Base-by-base conservation (phyloP, 352 stramenopile genomes). In the Phytophthora vignae region DNA sequence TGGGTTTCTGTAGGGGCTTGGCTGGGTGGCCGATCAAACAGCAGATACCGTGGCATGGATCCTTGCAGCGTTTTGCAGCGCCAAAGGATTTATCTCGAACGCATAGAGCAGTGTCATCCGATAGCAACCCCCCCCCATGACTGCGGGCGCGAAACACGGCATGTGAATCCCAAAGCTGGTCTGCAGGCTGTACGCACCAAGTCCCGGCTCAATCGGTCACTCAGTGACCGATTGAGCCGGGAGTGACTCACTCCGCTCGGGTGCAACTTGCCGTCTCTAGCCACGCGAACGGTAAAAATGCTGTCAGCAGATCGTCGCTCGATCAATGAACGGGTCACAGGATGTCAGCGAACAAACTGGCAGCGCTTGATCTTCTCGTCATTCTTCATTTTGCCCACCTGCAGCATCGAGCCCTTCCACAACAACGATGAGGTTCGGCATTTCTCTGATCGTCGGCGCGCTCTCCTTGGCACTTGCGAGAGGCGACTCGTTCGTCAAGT, bases 211-310 rank as follows among this genome's bases (percentile, higher is more conserved):
- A n/a, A 9, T 44, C 38, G 4, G 38, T n/a, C n/a, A n/a, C n/a
- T n/a, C n/a, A n/a, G n/a, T n/a, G n/a, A n/a, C n/a, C n/a, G n/a
- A n/a, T n/a, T n/a, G n/a, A n/a, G n/a, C n/a, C n/a, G n/a, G n/a
- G n/a, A n/a, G n/a, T n/a, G n/a, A n/a, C n/a, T 15, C 38, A n/a
- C 38, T 42, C 36, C 38, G 10, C 14, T 46, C 14, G 14, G 38
- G 17, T 25, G 25, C 50, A 33, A 56, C 21, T 56, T 56, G 22
- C 50, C 22, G 50, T 56, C 50, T 56, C 46, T 46, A 31, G 15
- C 22, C 59, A 66, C 54, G 22, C 60, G 60, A 68, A 67, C 49
- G 36, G 60, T 67, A 60, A 67, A 67, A 67, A 68, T 61, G 50
- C 25, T 27, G 42, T 44, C 42, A 64, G 57, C 40, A 58, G 44